Base-by-base conservation (phyloP, 1,284 basidiomycete species). In the Leccinum angustisporum region DNA sequence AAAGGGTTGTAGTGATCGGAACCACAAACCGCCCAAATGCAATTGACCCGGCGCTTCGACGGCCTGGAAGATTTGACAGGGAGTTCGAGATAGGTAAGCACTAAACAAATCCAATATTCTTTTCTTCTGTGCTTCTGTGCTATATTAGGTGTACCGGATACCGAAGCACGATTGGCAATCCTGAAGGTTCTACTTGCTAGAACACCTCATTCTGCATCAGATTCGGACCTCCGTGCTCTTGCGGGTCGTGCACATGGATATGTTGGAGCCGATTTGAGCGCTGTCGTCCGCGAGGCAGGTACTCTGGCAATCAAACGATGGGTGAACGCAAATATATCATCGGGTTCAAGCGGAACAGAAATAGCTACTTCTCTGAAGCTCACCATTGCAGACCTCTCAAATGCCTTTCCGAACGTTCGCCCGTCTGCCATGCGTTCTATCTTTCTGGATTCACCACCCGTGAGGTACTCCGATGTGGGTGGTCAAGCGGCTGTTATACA, bases 1-100 rank as follows among this genome's bases (percentile, higher is more conserved):
- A 75, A 55, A 78, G 90, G 61, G 94, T 99, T 5, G 91, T 99
- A 4, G 94, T 99, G 21, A 93, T 99, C 63, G 97, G 94, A 1
- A 97, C 97, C 0, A 99, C 97, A 1, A 99, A 99, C 76, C 82
- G 97, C 38, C 97, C 95, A 4, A 98, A 99, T 73, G 92, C 95
- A 5, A 94, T 99, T 62, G 97, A 99, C 76, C 97, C 96, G 33
- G 97, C 97, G 0, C 79, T 99, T 50, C 81, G 97, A 56, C 81
- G 97, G 36, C 97, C 97, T 3, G 97, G 97, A 2, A 81, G 97
- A 64, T 97, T 99, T 69, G 97, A 99, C 75, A 82, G 94, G 65
- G 97, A 99, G 76, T 94, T 99, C 51, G 97, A 99, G 75, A 96
- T 99, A 67, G 97, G 95, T 88, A 64, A 66, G 80, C 25, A 33